Conservation (phyloP, 805 yeast genomes). For the Naumovozyma dairenensis region DNA sequence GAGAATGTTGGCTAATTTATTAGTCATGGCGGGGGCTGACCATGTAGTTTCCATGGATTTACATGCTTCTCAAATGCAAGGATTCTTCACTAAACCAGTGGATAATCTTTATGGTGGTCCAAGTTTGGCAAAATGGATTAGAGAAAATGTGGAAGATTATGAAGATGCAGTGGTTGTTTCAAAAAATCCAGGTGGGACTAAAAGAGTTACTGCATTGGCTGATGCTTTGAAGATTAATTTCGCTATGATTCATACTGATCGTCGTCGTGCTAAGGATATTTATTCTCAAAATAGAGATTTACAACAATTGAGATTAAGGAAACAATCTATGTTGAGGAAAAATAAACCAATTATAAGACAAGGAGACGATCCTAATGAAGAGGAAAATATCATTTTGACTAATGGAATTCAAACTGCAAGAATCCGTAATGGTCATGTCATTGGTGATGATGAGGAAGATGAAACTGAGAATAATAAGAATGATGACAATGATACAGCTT, state of each 20-base stretch:
- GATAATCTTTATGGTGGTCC: constrained; percentile 96
- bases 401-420: constrained; percentile 90
- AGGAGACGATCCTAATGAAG: constrained; percentile 43
- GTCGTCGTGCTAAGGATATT: constrained; percentile 75
- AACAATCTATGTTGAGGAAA: constrained; percentile 39
- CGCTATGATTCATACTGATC: constrained; percentile 98
- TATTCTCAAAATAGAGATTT: constrained; percentile 34
- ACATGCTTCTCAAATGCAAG: constrained; percentile 97
- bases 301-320: constrained; percentile 32
- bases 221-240: constrained; percentile 91
- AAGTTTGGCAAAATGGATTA: constrained; percentile 90
- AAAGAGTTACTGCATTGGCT: constrained; percentile 95
- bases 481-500: constrained; percentile 23
- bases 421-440: constrained; percentile 93
- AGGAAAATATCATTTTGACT: constrained; percentile 58
- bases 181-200: constrained; percentile 99
- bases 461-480: constrained; percentile 24
- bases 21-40: constrained; percentile 98
- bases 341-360: constrained; percentile 34
- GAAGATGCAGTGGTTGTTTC: constrained; percentile 89
- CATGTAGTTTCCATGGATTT: constrained; percentile 97
- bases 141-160: constrained; percentile 79
- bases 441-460: constrained; percentile 60
- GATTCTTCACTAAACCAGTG: constrained; percentile 93
- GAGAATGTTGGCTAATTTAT: constrained; percentile 88